phyloP scores from a whole-genome alignment of 257 asterid species.

The Orobanche coerulescens region DNA sequence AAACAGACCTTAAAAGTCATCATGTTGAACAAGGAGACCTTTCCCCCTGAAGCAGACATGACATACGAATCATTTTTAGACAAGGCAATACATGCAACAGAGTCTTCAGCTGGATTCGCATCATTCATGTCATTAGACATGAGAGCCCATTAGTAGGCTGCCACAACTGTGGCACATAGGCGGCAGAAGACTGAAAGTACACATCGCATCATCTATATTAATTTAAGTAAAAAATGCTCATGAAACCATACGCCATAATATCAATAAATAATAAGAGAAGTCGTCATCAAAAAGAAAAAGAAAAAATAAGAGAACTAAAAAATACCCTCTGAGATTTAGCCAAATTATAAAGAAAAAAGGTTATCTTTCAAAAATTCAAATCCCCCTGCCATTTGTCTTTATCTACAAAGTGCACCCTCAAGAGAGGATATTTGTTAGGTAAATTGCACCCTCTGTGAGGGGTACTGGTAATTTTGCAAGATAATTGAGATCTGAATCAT shows the following conservation, averaged over 20 bases:
- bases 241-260: too few species aligned
- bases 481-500: not conserved
- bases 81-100: conserved; percentile 85
- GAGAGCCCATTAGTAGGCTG: conserved; percentile 76
- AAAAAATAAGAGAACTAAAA: too few species aligned
- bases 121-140: conserved; percentile 86
- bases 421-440: too few species aligned
- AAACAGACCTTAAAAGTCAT: conserved; percentile 85
- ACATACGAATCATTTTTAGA: conserved; percentile 99
- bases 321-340: too few species aligned
- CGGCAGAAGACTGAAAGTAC: conserved; percentile 69
- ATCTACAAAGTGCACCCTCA: too few species aligned
- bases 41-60: conserved; percentile 99
- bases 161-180: conserved; percentile 80
- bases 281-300: too few species aligned
- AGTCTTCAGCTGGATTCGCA: conserved; percentile 68
- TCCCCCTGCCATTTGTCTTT: not conserved
- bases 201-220: conserved; percentile 18
- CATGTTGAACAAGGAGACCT: conserved; percentile 96
- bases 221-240: not conserved
- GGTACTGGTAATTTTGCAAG: not conserved
- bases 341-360: too few species aligned
- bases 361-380: not conserved
- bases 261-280: not conserved
- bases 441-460: too few species aligned